Percentiles rank a stretch among this genome's conserved stretches.
Evolutionary conservation across 129 eudicot species (phyloP).

Genomic region (Calendula officinalis): DNA sequence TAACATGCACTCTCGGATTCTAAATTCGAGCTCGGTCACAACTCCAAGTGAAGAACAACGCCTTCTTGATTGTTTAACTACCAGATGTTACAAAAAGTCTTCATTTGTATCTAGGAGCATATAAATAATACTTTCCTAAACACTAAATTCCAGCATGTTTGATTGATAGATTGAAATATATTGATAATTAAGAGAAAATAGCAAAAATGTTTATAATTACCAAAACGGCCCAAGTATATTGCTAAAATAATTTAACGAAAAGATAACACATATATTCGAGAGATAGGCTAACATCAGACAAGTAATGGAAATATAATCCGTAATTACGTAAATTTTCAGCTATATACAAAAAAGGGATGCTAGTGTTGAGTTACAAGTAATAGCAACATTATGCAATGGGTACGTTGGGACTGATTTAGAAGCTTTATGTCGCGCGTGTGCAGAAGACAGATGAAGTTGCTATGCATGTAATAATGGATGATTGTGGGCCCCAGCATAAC

Average conservation of each 20-base stretch:
- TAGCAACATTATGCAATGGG: conserved; percentile 88
- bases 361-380: conserved; percentile 52
- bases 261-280: not conserved
- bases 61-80: conserved; percentile 16
- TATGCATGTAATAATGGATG: conserved; percentile 52
- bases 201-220: too few relatives aligned
- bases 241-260: not conserved
- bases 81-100: not conserved
- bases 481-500: conserved; percentile 95
- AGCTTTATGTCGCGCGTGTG: conserved; percentile 88
- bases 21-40: conserved; percentile 80
- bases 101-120: conserved; percentile 3
- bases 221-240: too few relatives aligned
- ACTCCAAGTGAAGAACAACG: conserved; percentile 85
- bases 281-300: not conserved
- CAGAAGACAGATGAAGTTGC: conserved; percentile 39
- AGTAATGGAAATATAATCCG: not conserved
- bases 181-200: not conserved
- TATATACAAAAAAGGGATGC: conserved; percentile 75
- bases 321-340: conserved; percentile 48
- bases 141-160: conserved; percentile 5
- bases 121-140: conserved; percentile 13
- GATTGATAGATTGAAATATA: not conserved
- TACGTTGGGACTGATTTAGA: conserved; percentile 96
- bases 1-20: too few relatives aligned